These are phyloP conservation scores for Salix suchowensis DNA, from an alignment of 345 rosid genomes.

Conservation along the genomic window DNA sequence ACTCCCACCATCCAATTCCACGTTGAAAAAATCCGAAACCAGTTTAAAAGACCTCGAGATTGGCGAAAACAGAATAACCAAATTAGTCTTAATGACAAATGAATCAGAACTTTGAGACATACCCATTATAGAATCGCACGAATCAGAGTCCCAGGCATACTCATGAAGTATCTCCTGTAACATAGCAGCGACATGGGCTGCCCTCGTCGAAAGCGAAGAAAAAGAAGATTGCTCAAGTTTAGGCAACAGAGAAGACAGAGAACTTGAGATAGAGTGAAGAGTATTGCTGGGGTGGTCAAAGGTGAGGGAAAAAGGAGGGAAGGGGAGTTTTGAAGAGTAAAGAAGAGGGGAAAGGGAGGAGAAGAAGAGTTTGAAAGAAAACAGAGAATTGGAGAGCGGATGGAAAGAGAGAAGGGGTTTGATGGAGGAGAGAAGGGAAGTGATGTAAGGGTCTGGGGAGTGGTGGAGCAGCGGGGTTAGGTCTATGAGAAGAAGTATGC, in stretches of 20 bases:
- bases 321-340: slow-evolving; percentile 73
- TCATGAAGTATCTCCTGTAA: slow-evolving; percentile 75
- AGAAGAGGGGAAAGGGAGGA: slow-evolving; percentile 88
- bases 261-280: slow-evolving; percentile 41
- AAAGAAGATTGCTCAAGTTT: slow-evolving; percentile 1
- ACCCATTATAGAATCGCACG: slow-evolving; percentile 38
- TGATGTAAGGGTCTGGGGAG: slow-evolving; percentile 34
- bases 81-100: slow-evolving; percentile 47
- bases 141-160: slow-evolving; percentile 69
- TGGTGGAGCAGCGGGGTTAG: slow-evolving; percentile 55
- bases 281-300: slow-evolving; percentile 57
- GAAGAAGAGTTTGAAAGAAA: slow-evolving; percentile 75
- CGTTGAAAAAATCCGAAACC: slow-evolving; percentile 47
- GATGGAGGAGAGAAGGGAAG: slow-evolving; percentile 47
- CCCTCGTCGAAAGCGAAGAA: slow-evolving; percentile 23
- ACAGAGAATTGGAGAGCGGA: slow-evolving; percentile 53
- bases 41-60: slow-evolving; percentile 29
- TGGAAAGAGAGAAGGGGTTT: slow-evolving; percentile 55
- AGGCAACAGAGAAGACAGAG: slow-evolving; percentile 19
- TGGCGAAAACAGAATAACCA: slow-evolving; percentile 75
- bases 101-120: slow-evolving; percentile 23
- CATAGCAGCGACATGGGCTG: slow-evolving; percentile 46
- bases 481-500: slow-evolving; percentile 71
- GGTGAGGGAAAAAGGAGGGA: slow-evolving; percentile 53
- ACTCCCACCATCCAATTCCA: slow-evolving; percentile 29